Base-by-base conservation (phyloP, 371 early-diverging fungal species). In the Nosema granulosis region DNA sequence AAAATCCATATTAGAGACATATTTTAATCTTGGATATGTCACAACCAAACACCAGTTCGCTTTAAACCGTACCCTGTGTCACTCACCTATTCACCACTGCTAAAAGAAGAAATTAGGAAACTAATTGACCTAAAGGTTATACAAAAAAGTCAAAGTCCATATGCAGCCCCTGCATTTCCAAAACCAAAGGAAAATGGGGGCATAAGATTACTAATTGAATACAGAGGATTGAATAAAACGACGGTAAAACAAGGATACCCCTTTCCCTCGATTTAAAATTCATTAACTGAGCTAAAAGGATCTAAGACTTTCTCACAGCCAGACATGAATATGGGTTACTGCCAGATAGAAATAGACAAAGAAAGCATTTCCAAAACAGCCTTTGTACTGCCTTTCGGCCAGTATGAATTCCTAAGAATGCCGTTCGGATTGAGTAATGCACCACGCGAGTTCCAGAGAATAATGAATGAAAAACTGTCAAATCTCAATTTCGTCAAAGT, bases 371-470 rank as follows among this genome's bases (percentile, higher is more conserved):
- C 4, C 4, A 4, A 9, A 9, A 43, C 43, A 9, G 43, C 43
- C 16, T 43, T 43, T 43, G 62, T 81, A 0, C 84, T 87, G 0
- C 59, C 79, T 3, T 77, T 66, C 18, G 87, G 88, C 0, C 73
- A 75, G 0, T 89, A 73, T 49, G 78, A 87, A 74, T 88, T 77
- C 63, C 43, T 43, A 43, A 71, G 56, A 3, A 85, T 86, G 76
- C 85, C 84, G 0, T 83, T 86, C 43, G 84, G 85, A 22, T 59
- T 86, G 0, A 73, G 50, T 26, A 84, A 80, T 58, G 86, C 86
- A 4, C 83, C 84, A 20, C 82, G 81, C 0, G 83, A 80, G 2
- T 86, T 87, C 72, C 81, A 82, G 62, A 49, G 71, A 0, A 57
- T 86, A 0, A 82, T 85, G 81, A 82, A 87, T 62, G 13, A 51